These are phyloP conservation scores for Neltuma alba DNA, from an alignment of 306 rosid genomes.

Conservation along the genomic window DNA sequence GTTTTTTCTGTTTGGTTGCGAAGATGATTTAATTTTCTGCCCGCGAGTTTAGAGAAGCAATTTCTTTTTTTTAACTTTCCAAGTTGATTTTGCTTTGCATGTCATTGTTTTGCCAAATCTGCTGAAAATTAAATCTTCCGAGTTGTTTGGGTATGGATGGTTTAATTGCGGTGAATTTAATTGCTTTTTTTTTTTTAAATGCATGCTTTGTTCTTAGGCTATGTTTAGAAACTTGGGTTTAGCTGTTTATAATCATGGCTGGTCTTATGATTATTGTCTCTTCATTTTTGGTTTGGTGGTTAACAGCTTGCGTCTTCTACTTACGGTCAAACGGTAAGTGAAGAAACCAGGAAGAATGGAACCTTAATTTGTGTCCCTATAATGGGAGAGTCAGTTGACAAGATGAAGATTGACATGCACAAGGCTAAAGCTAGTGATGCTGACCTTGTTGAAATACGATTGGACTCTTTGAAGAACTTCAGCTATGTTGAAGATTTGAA, in stretches of 20 bases:
- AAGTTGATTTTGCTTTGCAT: not conserved
- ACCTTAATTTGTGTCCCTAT: conserved; percentile 66
- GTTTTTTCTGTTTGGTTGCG: conserved; percentile 3
- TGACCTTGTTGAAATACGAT: conserved; percentile 75
- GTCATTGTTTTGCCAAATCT: not conserved
- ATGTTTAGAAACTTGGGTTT: not conserved
- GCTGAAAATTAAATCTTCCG: not conserved
- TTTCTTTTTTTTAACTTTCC: not conserved
- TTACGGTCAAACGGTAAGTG: conserved; percentile 36
- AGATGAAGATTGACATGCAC: conserved; percentile 47
- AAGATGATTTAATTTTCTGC: not conserved
- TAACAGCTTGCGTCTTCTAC: conserved; percentile 51
- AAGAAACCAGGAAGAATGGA: conserved; percentile 41
- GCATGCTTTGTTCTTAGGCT: not conserved
- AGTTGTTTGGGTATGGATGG: not conserved
- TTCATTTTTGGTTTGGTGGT: not conserved
- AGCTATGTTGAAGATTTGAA: conserved; percentile 49
- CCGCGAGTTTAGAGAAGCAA: not conserved
- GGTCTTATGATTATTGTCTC: not conserved
- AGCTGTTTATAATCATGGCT: not conserved
- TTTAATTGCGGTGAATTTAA: not conserved
- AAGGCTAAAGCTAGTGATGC: conserved; percentile 59
- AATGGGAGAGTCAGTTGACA: conserved; percentile 55
- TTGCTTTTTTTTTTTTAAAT: not conserved
- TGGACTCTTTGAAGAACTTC: conserved; percentile 63